Percentiles rank a stretch among this genome's conserved stretches.
These are phyloP conservation scores for Amoeboaphelidium protococcarum DNA, from an alignment of 371 early-diverging fungal genomes.

Conservation along the genomic window DNA sequence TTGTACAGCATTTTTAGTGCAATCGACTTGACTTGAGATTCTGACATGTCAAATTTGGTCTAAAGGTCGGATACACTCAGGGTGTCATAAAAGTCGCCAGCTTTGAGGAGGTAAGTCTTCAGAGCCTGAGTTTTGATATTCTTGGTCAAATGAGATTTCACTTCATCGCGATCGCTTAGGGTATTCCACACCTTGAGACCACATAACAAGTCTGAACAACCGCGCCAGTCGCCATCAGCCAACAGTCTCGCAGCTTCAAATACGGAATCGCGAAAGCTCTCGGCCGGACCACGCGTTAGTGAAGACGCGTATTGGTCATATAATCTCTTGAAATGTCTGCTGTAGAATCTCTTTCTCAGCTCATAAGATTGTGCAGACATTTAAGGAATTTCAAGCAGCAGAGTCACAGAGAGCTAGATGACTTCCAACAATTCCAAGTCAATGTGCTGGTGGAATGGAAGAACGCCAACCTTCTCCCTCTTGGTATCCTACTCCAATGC, in stretches of 20 bases:
- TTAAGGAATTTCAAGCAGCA: constrained; percentile 86
- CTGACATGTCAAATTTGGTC: too few relatives aligned
- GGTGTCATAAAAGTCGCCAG: too few relatives aligned
- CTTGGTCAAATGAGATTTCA: constrained; percentile 20
- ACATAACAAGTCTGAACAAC: constrained; percentile 45
- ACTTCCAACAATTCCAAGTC: constrained; percentile 91
- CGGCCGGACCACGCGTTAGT: constrained; percentile 44
- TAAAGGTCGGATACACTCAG: too few relatives aligned
- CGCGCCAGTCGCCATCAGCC: constrained; percentile 75
- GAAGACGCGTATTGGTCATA: constrained; percentile 82
- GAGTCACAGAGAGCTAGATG: constrained; percentile 71
- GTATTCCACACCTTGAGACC: constrained; percentile 87
- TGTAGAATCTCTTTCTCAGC: constrained; percentile 48
- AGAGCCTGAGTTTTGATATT: constrained; percentile 63
- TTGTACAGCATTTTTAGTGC: too few relatives aligned
- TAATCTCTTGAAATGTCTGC: constrained; percentile 73
- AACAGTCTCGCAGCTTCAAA: constrained; percentile 85
- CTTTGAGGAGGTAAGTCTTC: too few relatives aligned
- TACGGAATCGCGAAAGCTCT: constrained; percentile 88
- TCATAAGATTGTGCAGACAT: constrained; percentile 68
- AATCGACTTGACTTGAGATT: too few relatives aligned
- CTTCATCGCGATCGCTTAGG: constrained; percentile 40
- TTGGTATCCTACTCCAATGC: constrained; percentile 63
- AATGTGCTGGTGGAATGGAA: constrained; percentile 97
- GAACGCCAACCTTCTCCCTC: constrained; percentile 66